Percentiles rank a stretch among this genome's conserved stretches.
Evolutionary conservation across 2,329 filamentous ascomycete species (phyloP).

Genomic region (Huntiella bhutanensis): DNA sequence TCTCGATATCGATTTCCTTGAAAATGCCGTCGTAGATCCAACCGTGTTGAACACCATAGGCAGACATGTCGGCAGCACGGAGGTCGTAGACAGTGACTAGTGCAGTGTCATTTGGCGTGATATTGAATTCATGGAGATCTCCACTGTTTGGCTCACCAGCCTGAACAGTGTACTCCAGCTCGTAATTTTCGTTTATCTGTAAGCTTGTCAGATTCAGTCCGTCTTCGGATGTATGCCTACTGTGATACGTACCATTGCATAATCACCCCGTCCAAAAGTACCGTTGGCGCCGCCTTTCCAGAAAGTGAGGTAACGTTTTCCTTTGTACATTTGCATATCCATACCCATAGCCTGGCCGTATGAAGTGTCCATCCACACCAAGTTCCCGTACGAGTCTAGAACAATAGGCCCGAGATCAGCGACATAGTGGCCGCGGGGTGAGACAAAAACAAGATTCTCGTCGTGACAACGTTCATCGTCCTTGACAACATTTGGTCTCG

Average conservation of each 20-base stretch:
- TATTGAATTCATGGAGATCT: slow-evolving; percentile 22
- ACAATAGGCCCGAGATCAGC: slow-evolving; percentile 23
- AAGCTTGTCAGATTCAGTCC: not conserved
- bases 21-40: slow-evolving; percentile 20
- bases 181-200: slow-evolving; percentile 18
- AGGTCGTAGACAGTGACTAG: slow-evolving; percentile 22
- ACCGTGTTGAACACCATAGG: slow-evolving; percentile 14
- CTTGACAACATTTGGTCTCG: slow-evolving; percentile 18
- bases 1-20: slow-evolving; percentile 31
- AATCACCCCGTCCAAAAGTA: slow-evolving; percentile 26
- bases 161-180: slow-evolving; percentile 15
- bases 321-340: slow-evolving; percentile 13
- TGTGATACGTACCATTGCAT: slow-evolving; percentile 23
- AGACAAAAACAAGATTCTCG: slow-evolving; percentile 21
- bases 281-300: slow-evolving; percentile 25
- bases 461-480: slow-evolving; percentile 19
- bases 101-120: slow-evolving; percentile 23
- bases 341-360: slow-evolving; percentile 17
- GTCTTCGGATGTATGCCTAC: not conserved
- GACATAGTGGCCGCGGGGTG: slow-evolving; percentile 20
- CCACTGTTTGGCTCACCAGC: slow-evolving; percentile 14
- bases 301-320: slow-evolving; percentile 13
- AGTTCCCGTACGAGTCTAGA: slow-evolving; percentile 23
- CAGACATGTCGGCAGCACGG: slow-evolving; percentile 14
- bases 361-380: slow-evolving; percentile 25